Base-by-base conservation (phyloP, 805 yeast species). In the Yarrowia sp. region DNA sequence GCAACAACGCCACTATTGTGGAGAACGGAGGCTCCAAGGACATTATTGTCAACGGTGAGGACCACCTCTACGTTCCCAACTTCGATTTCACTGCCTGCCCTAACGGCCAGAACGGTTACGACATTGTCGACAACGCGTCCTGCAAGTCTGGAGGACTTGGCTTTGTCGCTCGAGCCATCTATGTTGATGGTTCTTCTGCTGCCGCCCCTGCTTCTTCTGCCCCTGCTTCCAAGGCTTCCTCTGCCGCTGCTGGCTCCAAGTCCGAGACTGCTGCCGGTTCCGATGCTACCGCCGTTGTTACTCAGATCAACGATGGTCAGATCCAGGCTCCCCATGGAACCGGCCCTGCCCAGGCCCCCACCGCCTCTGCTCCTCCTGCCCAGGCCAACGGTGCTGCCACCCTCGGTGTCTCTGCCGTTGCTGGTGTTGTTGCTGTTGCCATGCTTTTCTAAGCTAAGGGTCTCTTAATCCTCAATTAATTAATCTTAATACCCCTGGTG, bases 251-350 rank as follows among this genome's bases (percentile, higher is more conserved):
- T 22, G 22, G 17, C 38, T 5, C 38, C 8, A 16, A 12, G n/a
- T 33, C 38, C 17, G 17, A 33, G 22, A 11, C 28, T 14, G 44
- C 48, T 24, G 33, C 24, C 7, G 43, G 24, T 38, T 19, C 43
- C 33, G n/a, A 21, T 24, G 22, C 32, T 19, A 22, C 41, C 17
- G 61, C 61, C 40, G 40, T 49, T 21, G 56, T 49, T 17, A 36
- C 61, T 6, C 61, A 52, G 44, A 52, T 52, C 61, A 38, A 38
- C 46, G 61, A 52, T 17, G 61, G 61, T n/a, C 61, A 52, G 61
- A 52, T 52, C 44, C 52, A 46, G 52, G 52, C 52, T 17, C 52
- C 52, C 35, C 35, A 28, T n/a, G 12, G 21, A 2, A 46, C 52
- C 30, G 51, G 22, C 32, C 52, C 52, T 19, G 52, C 36, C 36